These are phyloP conservation scores for Xylaria sp. DNA, from an alignment of 2,329 filamentous ascomycete genomes.

Conservation along the genomic window DNA sequence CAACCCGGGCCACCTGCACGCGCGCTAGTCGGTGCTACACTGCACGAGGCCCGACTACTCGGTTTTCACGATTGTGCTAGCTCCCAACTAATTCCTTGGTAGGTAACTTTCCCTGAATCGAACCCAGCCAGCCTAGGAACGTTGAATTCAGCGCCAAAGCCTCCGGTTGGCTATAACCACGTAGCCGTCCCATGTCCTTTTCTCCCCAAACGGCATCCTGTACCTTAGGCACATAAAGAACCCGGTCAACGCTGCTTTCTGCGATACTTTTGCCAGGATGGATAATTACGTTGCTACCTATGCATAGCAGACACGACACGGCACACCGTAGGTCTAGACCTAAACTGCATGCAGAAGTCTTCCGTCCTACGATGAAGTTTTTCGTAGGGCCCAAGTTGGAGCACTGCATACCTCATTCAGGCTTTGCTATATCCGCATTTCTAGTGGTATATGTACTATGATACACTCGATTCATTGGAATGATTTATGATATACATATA, in stretches of 20 bases:
- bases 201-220: constrained; percentile 3
- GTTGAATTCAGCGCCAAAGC: constrained; percentile 21
- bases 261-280: constrained; percentile 14
- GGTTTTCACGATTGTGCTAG: constrained; percentile 41
- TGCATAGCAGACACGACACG: neutral
- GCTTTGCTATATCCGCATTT: neutral
- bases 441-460: neutral
- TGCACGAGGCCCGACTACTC: constrained; percentile 48
- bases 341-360: constrained; percentile 3
- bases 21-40: constrained; percentile 31
- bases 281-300: constrained; percentile 4
- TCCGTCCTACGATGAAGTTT: neutral
- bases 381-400: neutral
- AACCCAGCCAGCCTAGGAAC: neutral
- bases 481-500: too few relatives aligned
- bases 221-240: neutral
- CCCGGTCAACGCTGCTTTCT: neutral
- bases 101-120: constrained; percentile 19
- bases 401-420: neutral
- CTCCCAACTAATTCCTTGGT: neutral
- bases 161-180: constrained; percentile 19
- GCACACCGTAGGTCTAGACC: constrained; percentile 1
- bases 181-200: constrained; percentile 7
- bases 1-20: constrained; percentile 23
- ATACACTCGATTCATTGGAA: too few relatives aligned